Base-by-base conservation (phyloP, 1,139 yeast genomes). In the Geotrichum macrosporum region DNA sequence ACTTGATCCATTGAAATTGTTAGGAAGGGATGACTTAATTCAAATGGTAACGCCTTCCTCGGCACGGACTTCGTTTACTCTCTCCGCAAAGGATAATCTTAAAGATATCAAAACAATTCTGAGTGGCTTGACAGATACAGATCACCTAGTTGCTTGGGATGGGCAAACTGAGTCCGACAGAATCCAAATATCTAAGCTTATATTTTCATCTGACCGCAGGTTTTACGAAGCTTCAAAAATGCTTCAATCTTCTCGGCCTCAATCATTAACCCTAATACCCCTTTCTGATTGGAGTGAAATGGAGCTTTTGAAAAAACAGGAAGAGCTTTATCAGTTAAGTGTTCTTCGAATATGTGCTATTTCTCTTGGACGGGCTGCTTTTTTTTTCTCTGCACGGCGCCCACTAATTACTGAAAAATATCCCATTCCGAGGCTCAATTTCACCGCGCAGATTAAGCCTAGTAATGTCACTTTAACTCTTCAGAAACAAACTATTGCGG, bases 391-490 rank as follows among this genome's bases (percentile, higher is more conserved):
- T 1, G 81, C 92, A 12, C 73, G 87, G 51, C 73, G 75, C 48
- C 96, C 97, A 0, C 66, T 88, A 47, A 74, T 85, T 31, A 87
- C 97, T 0, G 97, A 92, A 60, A 80, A 81, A 53, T 84, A 87
- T 57, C 84, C 86, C 0, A 79, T 84, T 20, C 92, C 95, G 0
- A 78, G 77, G 51, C 70, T 92, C 62, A 84, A 86, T 59, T 78
- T 86, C 55, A 78, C 76, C 51, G 76, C 87, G 0, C 59, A 77
- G 20, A 77, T 89, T 44, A 70, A 78, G 15, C 95, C 96, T 0
- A 74, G 73, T 36, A 79, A 80, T 66, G 74, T 80, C 2, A 84
- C 80, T 22, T 77, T 86, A 1, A 72, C 81, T 1, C 65, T 81
- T 3, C 81, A 81, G 3, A 77, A 75, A 50, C 79, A 76, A 1